Evolutionary conservation across 257 asterid genomes (phyloP).

Genomic region (Salvia splendens): DNA sequence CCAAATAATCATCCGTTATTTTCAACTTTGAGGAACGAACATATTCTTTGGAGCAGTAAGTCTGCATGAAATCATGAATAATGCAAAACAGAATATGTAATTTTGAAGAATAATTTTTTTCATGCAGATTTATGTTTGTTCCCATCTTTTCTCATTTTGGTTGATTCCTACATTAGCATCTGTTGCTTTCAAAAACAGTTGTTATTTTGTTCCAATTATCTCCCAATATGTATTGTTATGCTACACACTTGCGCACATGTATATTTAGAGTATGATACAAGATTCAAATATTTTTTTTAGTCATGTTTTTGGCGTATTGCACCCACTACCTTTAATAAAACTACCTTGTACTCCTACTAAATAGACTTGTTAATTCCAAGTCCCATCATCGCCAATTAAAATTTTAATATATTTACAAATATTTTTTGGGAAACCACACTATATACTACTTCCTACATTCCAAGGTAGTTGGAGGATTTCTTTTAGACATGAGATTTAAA

Average conservation of each 20-base stretch:
- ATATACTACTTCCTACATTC: no score
- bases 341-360: no score
- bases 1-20: not conserved
- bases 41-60: conserved; percentile 33
- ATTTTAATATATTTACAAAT: no score
- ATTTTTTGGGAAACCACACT: no score
- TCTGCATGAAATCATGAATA: conserved; percentile 7
- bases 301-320: not conserved
- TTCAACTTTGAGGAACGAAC: conserved; percentile 34
- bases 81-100: conserved; percentile 20
- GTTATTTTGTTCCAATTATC: not conserved
- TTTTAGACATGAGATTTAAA: no score
- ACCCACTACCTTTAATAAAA: no score
- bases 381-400: no score
- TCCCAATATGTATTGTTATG: not conserved
- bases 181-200: conserved; percentile 26
- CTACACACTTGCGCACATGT: no score
- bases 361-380: no score
- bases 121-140: conserved; percentile 20
- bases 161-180: conserved; percentile 12
- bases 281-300: not conserved
- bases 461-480: no score
- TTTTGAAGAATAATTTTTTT: conserved; percentile 15
- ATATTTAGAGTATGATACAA: not conserved
- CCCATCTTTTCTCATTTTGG: conserved; percentile 20